Evolutionary conservation across 495 filamentous ascomycete genomes (phyloP).

Genomic region (Lasiosphaeria miniovina): DNA sequence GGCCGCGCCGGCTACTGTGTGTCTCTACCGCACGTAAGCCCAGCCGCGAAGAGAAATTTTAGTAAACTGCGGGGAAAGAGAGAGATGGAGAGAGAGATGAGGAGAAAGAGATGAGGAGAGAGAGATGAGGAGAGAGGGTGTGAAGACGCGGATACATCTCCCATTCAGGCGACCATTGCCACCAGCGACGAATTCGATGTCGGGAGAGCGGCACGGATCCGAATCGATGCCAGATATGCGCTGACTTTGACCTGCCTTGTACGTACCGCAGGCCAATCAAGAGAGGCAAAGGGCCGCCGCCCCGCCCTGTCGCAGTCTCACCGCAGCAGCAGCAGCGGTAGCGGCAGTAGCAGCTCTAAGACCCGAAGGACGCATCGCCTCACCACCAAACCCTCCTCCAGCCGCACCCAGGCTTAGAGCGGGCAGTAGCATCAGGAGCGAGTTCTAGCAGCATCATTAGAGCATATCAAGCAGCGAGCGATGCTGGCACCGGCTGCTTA

Average conservation of each 20-base stretch:
- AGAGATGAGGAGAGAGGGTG: not conserved
- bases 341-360: constrained; percentile 7
- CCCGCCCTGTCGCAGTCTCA: too few relatives aligned
- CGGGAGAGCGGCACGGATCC: constrained; percentile 24
- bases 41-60: not conserved
- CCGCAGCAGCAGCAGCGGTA: too few relatives aligned
- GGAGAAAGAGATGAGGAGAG: too few relatives aligned
- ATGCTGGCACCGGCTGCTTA: constrained; percentile 7
- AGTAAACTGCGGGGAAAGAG: not conserved
- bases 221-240: constrained; percentile 28
- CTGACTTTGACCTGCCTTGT: constrained; percentile 22
- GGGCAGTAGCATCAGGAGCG: constrained; percentile 5
- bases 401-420: constrained; percentile 2
- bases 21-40: constrained; percentile 19
- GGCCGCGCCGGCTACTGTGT: constrained; percentile 17
- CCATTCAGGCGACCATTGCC: constrained; percentile 28
- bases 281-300: constrained; percentile 14
- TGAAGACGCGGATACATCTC: constrained; percentile 9
- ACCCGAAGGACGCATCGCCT: constrained; percentile 1
- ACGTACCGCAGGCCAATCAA: constrained; percentile 16
- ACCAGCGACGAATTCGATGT: constrained; percentile 35
- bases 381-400: constrained; percentile 5
- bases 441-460: constrained; percentile 4
- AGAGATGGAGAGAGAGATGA: too few relatives aligned
- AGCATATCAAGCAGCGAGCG: constrained; percentile 1